Evolutionary conservation across 495 filamentous ascomycete species (phyloP).

Genomic region (Trichodelitschia bisporula): DNA sequence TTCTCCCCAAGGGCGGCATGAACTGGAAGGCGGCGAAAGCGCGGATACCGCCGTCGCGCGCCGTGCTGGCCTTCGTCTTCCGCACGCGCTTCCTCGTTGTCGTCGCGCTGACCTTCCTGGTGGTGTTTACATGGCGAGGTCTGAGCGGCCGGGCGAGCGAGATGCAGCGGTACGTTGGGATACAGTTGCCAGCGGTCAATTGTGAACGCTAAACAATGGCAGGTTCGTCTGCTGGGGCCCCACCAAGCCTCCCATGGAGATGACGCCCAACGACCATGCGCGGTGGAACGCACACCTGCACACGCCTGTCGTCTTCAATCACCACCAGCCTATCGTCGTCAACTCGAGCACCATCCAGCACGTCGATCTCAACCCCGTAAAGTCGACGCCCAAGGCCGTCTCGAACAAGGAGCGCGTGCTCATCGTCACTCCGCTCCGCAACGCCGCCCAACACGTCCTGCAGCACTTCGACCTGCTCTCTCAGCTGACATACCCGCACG

Average conservation of each 20-base stretch:
- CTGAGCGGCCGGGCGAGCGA: constrained; percentile 58
- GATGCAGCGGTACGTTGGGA: constrained; percentile 53
- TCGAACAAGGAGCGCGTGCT: constrained; percentile 73
- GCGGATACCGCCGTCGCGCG: constrained; percentile 58
- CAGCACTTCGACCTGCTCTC: constrained; percentile 87
- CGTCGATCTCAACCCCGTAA: constrained; percentile 67
- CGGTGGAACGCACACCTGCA: constrained; percentile 71
- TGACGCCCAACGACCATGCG: constrained; percentile 71
- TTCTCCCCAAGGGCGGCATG: constrained; percentile 71
- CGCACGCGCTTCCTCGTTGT: constrained; percentile 58
- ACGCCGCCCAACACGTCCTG: constrained; percentile 54
- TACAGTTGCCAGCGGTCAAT: constrained; percentile 1
- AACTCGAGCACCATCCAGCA: constrained; percentile 54
- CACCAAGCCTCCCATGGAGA: constrained; percentile 75
- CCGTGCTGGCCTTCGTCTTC: constrained; percentile 50
- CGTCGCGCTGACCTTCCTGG: constrained; percentile 40
- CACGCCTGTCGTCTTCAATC: constrained; percentile 89
- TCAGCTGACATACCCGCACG: constrained; percentile 79
- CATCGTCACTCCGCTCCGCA: constrained; percentile 80
- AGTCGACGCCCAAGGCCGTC: constrained; percentile 52
- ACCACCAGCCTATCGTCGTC: constrained; percentile 64
- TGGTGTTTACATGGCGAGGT: constrained; percentile 78
- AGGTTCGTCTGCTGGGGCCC: constrained; percentile 98
- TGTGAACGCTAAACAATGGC: constrained; percentile 9
- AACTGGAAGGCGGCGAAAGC: constrained; percentile 80